Conservation (phyloP, 441 rosid genomes). For the Arabidopsis lyrata region DNA sequence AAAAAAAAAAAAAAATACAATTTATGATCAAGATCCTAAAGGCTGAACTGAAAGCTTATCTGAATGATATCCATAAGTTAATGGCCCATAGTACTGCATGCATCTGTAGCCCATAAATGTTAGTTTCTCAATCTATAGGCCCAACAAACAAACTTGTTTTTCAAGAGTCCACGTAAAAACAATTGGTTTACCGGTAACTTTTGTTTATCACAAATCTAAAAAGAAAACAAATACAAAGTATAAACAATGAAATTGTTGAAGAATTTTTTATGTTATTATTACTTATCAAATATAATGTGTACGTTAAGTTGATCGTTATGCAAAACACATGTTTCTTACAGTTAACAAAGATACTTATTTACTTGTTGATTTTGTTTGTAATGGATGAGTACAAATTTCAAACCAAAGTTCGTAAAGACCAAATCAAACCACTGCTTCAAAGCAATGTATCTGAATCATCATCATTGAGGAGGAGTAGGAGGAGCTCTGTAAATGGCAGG, state of each 20-base stretch:
- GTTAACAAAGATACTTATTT: conserved; percentile 8
- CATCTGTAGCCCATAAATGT: conserved; percentile 3
- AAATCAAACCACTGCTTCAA: too few species aligned
- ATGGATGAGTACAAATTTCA: background rate
- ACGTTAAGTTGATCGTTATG: background rate
- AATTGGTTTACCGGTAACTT: background rate
- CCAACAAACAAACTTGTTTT: background rate
- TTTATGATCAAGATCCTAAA: too few species aligned
- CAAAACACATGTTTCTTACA: background rate
- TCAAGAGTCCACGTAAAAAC: background rate
- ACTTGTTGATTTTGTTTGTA: background rate
- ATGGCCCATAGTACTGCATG: conserved; percentile 5
- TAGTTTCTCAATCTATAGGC: background rate
- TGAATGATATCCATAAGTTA: background rate
- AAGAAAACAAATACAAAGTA: background rate
- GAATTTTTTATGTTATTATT: background rate
- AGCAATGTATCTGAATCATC: conserved; percentile 11
- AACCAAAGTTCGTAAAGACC: too few species aligned
- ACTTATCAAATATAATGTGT: background rate
- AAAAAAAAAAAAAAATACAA: too few species aligned
- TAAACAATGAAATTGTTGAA: background rate
- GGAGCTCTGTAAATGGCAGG: conserved; percentile 70
- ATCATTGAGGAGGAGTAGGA: conserved; percentile 44
- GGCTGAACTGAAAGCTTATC: background rate
- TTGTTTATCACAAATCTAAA: background rate